Conservation (phyloP, 176 grass and related monocot genomes). For the Chrysopogon serrulatus region DNA sequence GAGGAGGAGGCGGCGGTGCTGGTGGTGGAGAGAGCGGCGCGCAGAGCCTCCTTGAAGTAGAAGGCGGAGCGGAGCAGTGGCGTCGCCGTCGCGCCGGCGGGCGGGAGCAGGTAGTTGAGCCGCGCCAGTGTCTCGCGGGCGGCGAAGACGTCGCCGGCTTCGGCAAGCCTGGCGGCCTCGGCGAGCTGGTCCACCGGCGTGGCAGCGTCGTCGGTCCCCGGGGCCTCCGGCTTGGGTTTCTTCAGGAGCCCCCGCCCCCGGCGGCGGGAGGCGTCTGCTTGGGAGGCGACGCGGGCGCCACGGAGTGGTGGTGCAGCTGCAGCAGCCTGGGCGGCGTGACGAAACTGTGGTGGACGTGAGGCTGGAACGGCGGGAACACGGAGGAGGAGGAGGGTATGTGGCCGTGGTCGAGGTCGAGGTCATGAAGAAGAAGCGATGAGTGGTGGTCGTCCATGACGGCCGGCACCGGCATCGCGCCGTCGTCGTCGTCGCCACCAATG, state of each 20-base stretch:
- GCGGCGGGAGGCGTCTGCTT: background rate
- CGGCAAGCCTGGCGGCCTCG: conserved; percentile 34
- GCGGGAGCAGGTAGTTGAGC: conserved; percentile 78
- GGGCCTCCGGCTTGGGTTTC: conserved; percentile 21
- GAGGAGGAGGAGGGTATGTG: conserved; percentile 26
- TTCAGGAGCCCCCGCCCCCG: background rate
- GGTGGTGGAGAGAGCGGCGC: conserved; percentile 33
- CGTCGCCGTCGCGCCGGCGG: conserved; percentile 24
- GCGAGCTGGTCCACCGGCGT: conserved; percentile 24
- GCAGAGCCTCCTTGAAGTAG: conserved; percentile 79
- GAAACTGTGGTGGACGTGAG: too few species aligned
- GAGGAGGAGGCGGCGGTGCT: background rate
- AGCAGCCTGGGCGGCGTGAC: background rate
- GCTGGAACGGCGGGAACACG: background rate
- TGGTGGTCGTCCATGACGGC: background rate
- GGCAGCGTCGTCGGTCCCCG: background rate
- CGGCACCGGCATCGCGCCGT: background rate
- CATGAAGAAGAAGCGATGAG: background rate
- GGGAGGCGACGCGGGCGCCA: too few species aligned
- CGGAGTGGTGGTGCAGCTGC: background rate
- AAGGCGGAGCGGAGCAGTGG: conserved; percentile 71
- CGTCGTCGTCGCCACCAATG: conserved; percentile 41
- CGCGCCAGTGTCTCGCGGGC: conserved; percentile 85
- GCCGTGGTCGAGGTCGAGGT: conserved; percentile 15
- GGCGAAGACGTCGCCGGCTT: conserved; percentile 34